Base-by-base conservation (phyloP, 176 grass and related monocot genomes). In the Musa acuminata region DNA sequence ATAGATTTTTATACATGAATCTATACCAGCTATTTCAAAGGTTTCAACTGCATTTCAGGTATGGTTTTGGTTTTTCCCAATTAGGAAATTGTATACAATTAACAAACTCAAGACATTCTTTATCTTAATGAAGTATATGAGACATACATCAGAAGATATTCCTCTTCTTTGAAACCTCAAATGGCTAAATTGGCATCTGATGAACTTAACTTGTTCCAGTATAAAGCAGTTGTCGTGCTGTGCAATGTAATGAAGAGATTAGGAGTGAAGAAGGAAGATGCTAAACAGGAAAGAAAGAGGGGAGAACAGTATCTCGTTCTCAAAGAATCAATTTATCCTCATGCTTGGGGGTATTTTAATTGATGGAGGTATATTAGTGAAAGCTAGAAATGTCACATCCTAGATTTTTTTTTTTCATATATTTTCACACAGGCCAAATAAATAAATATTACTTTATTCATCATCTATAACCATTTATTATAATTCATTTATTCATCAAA, bases 1-100 rank as follows among this genome's bases (percentile, higher is more conserved):
- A 22, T 22, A 22, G 22, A 22, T 22, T 22, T 22, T 22, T 22
- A 22, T 22, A 22, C 0, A 22, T 22, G 0, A 22, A 22, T 22
- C 22, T 22, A 22, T 89, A 74, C 86, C 88, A 52, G 73, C 84
- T 76, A 69, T 75, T 77, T 50, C 64, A 0, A 90, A 84, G 55
- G 85, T 13, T 1, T 80, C 82, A 64, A 79, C 75, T 19, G 16
- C 59, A 52, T 78, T 88, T 70, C 67, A 70, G 67, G 48, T 70
- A 70, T 50, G 11, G 8, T 11, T 51, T 50, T 16, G 1, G 10
- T 70, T 49, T 1, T 11, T 14, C 43, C 17, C 14, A 62, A 3
- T 19, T 51, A 51, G 11, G 11, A 9, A 19, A 50, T 3, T 2
- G 48, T 50, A 50, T 70, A 67, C 1, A n/a, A 62, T 67, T 67